A percentile compares a stretch with the other conserved stretches of the same genome.
Evolutionary conservation across 2,329 filamentous ascomycete species (phyloP).

Genomic region (Arthrobotrys iridis): DNA sequence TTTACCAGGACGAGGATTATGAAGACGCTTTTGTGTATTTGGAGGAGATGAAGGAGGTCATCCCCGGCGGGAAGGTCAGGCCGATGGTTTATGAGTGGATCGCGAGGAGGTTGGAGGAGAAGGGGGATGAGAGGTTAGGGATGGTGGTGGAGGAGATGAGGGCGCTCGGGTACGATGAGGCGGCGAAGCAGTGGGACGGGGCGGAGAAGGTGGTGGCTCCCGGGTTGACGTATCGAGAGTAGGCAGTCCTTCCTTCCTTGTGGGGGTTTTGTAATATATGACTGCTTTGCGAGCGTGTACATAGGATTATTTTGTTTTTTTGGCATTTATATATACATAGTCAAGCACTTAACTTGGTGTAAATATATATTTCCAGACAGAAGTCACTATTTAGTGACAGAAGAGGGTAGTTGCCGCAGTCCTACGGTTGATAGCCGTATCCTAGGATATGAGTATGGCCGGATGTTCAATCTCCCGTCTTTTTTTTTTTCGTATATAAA

Average conservation of each 20-base stretch:
- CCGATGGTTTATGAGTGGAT: slow-evolving; percentile 60
- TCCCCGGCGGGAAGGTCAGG: slow-evolving; percentile 53
- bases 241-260: background rate
- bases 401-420: too few relatives aligned
- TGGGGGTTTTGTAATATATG: slow-evolving; percentile 22
- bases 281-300: too few relatives aligned
- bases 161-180: slow-evolving; percentile 52
- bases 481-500: too few relatives aligned
- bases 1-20: slow-evolving; percentile 62
- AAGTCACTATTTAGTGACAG: too few relatives aligned
- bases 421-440: too few relatives aligned
- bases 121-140: slow-evolving; percentile 59
- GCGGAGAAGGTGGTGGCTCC: background rate
- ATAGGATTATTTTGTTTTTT: too few relatives aligned
- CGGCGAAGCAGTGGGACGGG: slow-evolving; percentile 20
- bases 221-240: background rate
- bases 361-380: too few relatives aligned
- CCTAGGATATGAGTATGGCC: too few relatives aligned
- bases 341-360: background rate
- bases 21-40: slow-evolving; percentile 66
- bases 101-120: slow-evolving; percentile 57
- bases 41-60: slow-evolving; percentile 64
- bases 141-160: slow-evolving; percentile 59
- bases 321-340: slow-evolving; percentile 16
- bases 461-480: too few relatives aligned